Base-by-base conservation (phyloP, 306 rosid genomes). In the Oxytropis ochrocephala region DNA sequence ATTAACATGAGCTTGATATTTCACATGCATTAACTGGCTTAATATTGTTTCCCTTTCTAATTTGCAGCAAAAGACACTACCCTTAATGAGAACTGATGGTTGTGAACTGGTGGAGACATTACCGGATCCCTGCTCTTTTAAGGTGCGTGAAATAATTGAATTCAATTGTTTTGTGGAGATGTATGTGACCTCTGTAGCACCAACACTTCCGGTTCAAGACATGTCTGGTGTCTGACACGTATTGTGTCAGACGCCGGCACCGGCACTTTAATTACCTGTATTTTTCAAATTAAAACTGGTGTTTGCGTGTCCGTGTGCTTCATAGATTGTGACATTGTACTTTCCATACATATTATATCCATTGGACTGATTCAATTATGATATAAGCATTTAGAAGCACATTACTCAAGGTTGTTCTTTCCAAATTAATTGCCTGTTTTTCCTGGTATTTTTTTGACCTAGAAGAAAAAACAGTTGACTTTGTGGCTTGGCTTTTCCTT, bases 21-120 rank as follows among this genome's bases (percentile, higher is more conserved):
- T 27, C 48, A 59, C 33, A 11, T 1, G n/a, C 19, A 64, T 44
- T 69, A 46, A 70, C 44, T 79, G 18, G 62, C 77, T 70, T 51
- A 16, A 73, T 76, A 46, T 46, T 67, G 53, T 54, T 62, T 67
- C 67, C 49, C 73, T 64, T 67, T 63, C 49, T 74, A 60, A 62
- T 71, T 21, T 75, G 64, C 77, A 82, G 96, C 76, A 70, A 33
- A 59, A 71, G 56, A 39, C 21, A 27, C 80, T 76, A 50, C 58
- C 78, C 76, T 70, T 64, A 83, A 92, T 92, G 97, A 89, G 96
- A 76, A 79, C 90, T 78, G 91, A 86, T 85, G 70, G 44, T 21
- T 66, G 70, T 73, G 85, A 84, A 72, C 80, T 41, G 19, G 77
- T 33, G 47, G 87, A 66, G 66, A n/a, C 81, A 17, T 67, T 51